phyloP scores from a whole-genome alignment of 768 basidiomycete species.

The Leccinum incarnatum region DNA sequence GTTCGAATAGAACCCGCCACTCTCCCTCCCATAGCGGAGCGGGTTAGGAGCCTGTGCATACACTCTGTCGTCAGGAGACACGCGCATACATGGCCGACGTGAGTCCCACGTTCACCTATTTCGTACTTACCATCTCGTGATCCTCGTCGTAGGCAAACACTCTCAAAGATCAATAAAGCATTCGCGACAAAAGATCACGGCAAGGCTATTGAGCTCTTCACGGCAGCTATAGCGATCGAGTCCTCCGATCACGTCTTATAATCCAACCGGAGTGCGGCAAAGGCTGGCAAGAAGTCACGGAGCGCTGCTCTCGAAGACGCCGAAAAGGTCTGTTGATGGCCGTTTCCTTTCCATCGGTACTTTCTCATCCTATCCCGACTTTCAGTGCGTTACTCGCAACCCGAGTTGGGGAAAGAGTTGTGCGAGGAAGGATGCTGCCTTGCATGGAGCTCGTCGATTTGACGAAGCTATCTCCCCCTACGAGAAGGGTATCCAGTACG shows the following conservation, averaged over 20 bases:
- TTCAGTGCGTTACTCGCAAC: slow-evolving; percentile 74
- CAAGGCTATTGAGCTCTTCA: slow-evolving; percentile 79
- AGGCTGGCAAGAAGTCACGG: slow-evolving; percentile 82
- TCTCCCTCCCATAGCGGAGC: no score
- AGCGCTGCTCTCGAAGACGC: slow-evolving; percentile 79
- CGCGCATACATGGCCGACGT: no score
- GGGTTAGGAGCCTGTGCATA: no score
- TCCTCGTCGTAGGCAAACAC: slow-evolving; percentile 41
- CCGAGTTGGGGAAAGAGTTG: slow-evolving; percentile 88
- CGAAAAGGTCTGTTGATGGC: slow-evolving; percentile 60
- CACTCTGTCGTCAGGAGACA: no score
- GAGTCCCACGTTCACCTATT: no score
- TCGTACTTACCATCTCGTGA: slow-evolving; percentile 20
- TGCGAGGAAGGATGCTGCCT: slow-evolving; percentile 87
- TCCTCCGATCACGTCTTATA: slow-evolving; percentile 81
- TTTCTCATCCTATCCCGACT: neutral
- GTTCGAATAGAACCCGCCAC: no score
- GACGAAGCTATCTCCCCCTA: slow-evolving; percentile 85
- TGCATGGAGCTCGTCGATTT: slow-evolving; percentile 78
- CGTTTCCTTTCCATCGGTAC: neutral
- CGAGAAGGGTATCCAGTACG: slow-evolving; percentile 75
- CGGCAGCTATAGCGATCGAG: slow-evolving; percentile 81
- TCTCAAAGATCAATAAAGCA: slow-evolving; percentile 91
- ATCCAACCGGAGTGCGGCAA: slow-evolving; percentile 90
- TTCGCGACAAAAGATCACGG: slow-evolving; percentile 92